phyloP scores from a whole-genome alignment of 2,329 filamentous ascomycete species.

The Microsporum audouinii region DNA sequence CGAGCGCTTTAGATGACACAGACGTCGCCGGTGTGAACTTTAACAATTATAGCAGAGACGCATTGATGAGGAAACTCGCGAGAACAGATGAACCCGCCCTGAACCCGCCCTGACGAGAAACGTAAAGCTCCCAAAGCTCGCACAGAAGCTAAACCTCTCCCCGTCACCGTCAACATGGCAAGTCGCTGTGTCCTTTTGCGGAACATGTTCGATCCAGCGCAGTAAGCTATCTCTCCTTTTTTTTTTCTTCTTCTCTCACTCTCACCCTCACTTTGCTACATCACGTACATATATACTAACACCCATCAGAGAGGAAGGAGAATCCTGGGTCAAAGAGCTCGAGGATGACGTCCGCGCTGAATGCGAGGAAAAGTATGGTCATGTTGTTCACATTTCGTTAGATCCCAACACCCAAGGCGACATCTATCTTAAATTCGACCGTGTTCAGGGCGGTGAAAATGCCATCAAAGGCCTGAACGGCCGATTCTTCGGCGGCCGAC shows the following conservation, averaged over 20 bases:
- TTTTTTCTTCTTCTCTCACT: background rate
- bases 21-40: constrained; percentile 98
- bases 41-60: constrained; percentile 97
- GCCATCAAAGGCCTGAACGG: constrained; percentile 97
- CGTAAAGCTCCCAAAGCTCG: constrained; percentile 65
- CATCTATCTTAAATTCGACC: constrained; percentile 97
- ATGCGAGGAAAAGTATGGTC: constrained; percentile 90
- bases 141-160: constrained; percentile 64
- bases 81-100: constrained; percentile 72
- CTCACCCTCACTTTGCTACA: background rate
- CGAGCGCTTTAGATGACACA: constrained; percentile 91
- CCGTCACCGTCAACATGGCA: constrained; percentile 79
- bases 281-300: constrained; percentile 24
- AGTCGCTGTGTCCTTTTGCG: constrained; percentile 88
- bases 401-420: constrained; percentile 91
- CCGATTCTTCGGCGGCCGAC: constrained; percentile 83
- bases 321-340: constrained; percentile 82
- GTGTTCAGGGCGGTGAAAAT: constrained; percentile 88
- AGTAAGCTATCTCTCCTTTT: constrained; percentile 51
- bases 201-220: constrained; percentile 86
- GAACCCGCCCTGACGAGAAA: constrained; percentile 50
- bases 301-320: constrained; percentile 61
- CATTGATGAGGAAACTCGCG: constrained; percentile 96
- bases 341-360: constrained; percentile 88
- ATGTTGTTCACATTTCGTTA: constrained; percentile 91